These are phyloP conservation scores for Tricladium varicosporioides DNA, from an alignment of 2,329 filamentous ascomycete species.

Conservation along the genomic window DNA sequence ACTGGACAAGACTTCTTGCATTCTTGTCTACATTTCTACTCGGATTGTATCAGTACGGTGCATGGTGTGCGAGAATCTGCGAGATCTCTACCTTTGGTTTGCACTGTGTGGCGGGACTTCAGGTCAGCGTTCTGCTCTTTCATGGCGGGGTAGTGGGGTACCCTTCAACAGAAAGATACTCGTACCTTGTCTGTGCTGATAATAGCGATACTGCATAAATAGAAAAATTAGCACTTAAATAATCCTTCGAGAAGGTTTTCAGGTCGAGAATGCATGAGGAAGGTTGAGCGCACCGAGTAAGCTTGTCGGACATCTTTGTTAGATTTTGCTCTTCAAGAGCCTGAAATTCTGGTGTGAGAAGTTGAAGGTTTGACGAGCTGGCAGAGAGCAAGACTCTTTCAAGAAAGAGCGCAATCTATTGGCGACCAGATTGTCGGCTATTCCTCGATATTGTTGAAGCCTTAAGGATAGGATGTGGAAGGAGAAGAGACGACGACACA, in stretches of 20 bases:
- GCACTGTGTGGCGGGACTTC: slow-evolving; percentile 55
- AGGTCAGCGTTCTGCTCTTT: slow-evolving; percentile 37
- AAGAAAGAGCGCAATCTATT: not conserved
- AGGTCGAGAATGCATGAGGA: not conserved
- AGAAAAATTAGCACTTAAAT: slow-evolving; percentile 9
- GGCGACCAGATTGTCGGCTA: no score
- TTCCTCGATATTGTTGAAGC: no score
- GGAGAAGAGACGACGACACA: no score
- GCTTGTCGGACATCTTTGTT: slow-evolving; percentile 77
- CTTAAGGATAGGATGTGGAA: no score
- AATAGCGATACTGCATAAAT: slow-evolving; percentile 79
- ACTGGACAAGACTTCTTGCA: slow-evolving; percentile 99
- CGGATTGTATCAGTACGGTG: slow-evolving; percentile 33
- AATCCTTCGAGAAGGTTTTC: not conserved
- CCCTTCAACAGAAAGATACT: slow-evolving; percentile 28
- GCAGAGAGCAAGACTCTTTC: not conserved
- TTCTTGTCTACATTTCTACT: slow-evolving; percentile 94
- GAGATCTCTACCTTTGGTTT: slow-evolving; percentile 69
- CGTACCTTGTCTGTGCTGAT: slow-evolving; percentile 96
- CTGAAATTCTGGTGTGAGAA: not conserved
- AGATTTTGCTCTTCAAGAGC: slow-evolving; percentile 5
- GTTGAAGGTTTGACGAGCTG: not conserved
- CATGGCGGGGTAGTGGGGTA: slow-evolving; percentile 40
- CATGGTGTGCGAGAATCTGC: not conserved
- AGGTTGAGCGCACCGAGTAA: slow-evolving; percentile 72